Evolutionary conservation across 345 rosid species (phyloP).

Genomic region (Bretschneidera sinensis): DNA sequence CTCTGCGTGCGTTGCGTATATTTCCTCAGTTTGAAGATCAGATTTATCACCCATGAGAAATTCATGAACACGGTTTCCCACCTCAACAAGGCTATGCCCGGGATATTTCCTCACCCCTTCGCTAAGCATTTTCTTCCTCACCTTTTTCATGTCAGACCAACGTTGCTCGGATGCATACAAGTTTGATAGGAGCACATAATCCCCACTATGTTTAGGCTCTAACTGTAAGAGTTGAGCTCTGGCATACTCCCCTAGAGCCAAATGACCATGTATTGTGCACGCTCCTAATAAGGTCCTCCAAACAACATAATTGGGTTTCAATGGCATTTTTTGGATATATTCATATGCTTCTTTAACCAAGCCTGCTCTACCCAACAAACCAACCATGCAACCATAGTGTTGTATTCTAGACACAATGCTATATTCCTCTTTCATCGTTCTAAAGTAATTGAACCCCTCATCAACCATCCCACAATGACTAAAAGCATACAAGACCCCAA

Average conservation of each 20-base stretch:
- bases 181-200: slow-evolving; percentile 77
- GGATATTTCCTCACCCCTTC: slow-evolving; percentile 68
- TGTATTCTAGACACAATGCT: slow-evolving; percentile 68
- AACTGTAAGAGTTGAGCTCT: slow-evolving; percentile 43
- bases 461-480: slow-evolving; percentile 87
- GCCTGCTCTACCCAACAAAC: slow-evolving; percentile 80
- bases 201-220: slow-evolving; percentile 76
- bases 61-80: slow-evolving; percentile 59
- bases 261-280: slow-evolving; percentile 56
- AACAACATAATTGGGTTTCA: slow-evolving; percentile 65
- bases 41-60: slow-evolving; percentile 65
- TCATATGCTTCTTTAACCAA: slow-evolving; percentile 53
- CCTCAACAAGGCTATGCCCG: slow-evolving; percentile 70
- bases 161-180: slow-evolving; percentile 74
- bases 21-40: slow-evolving; percentile 48
- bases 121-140: slow-evolving; percentile 52
- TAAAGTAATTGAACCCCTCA: slow-evolving; percentile 63
- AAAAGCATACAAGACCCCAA: slow-evolving; percentile 81
- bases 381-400: slow-evolving; percentile 88
- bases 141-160: slow-evolving; percentile 62
- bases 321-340: slow-evolving; percentile 50
- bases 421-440: slow-evolving; percentile 56
- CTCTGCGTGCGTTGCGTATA: slow-evolving; percentile 52
- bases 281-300: slow-evolving; percentile 84
- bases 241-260: slow-evolving; percentile 56